Base-by-base conservation (phyloP, 169 alveolate genomes). In the Eimeria falciformis region DNA sequence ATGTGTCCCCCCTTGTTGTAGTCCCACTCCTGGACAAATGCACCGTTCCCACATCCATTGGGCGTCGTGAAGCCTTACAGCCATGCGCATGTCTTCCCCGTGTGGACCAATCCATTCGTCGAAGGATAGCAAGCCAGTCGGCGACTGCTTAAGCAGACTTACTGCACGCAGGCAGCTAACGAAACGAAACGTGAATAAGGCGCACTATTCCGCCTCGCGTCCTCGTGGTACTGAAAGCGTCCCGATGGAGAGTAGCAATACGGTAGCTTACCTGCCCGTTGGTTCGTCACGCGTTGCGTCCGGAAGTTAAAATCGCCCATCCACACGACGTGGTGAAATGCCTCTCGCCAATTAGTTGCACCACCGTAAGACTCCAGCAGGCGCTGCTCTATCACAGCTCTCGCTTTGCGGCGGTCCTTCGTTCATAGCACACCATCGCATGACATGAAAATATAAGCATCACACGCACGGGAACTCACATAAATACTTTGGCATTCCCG, bases 251-350 rank as follows among this genome's bases (percentile, higher is more conserved):
- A 33, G 40, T 33, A 33, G 40, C 40, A 33, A 53, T 17, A 53
- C 17, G 65, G 65, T n/a, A 53, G 65, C 65, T 53, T 50, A 92
- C 94, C 91, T 11, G 93, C 96, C 47, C 68, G 50, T 45, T 92
- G 95, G 53, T 87, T 45, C n/a, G 87, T 65, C 55, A 94, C 79
- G 37, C 95, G 94, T 23, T 86, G 88, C 11, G 93, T 92, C 56
- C 97, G 82, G 92, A 96, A 95, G 56, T 96, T 96, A 94, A 96
- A 96, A 78, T 96, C 98, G 23, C 98, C 98, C 85, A 95, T 95
- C 98, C 98, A 96, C 18, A 96, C 71, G 43, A 96, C 94, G 91
- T 96, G 98, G 83, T 96, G 98, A 91, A 96, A 96, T 12, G 96
- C 97, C 56, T 94, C 97, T 21, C 93, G 91, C 87, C 96, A 91